Conservation (phyloP, 805 yeast species). For the Candida odintsovae region DNA sequence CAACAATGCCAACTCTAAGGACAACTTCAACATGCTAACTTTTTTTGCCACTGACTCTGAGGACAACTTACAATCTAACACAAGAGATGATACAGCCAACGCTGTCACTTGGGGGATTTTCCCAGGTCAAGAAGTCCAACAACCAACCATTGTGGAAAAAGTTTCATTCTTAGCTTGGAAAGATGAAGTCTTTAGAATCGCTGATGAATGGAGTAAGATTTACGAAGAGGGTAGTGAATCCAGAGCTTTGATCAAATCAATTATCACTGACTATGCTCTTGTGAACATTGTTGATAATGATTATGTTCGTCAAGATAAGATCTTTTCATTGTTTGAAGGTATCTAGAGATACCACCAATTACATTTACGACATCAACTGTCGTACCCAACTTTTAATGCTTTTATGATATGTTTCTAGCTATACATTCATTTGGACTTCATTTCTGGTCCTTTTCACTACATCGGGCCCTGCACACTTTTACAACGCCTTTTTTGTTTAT, state of each 20-base stretch:
- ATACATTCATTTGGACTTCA: neutral
- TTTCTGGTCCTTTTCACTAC: neutral
- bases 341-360: constrained; percentile 6
- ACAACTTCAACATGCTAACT: constrained; percentile 50
- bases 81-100: constrained; percentile 66
- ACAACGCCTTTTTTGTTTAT: neutral
- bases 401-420: neutral
- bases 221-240: constrained; percentile 32
- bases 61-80: constrained; percentile 58
- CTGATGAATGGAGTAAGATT: constrained; percentile 71
- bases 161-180: constrained; percentile 95
- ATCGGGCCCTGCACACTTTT: neutral
- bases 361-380: constrained; percentile 8
- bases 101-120: constrained; percentile 99
- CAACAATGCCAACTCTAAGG: constrained; percentile 15
- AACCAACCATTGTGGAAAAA: constrained; percentile 93
- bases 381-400: constrained; percentile 2
- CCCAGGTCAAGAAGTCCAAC: constrained; percentile 92
- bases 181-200: constrained; percentile 84
- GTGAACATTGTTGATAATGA: constrained; percentile 91
- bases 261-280: constrained; percentile 56
- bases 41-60: constrained; percentile 69
- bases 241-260: constrained; percentile 35
- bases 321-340: constrained; percentile 46
- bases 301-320: constrained; percentile 51